These are phyloP conservation scores for Magnolia kwangsiensis DNA, from an alignment of 164 flowering plant genomes.

Conservation along the genomic window DNA sequence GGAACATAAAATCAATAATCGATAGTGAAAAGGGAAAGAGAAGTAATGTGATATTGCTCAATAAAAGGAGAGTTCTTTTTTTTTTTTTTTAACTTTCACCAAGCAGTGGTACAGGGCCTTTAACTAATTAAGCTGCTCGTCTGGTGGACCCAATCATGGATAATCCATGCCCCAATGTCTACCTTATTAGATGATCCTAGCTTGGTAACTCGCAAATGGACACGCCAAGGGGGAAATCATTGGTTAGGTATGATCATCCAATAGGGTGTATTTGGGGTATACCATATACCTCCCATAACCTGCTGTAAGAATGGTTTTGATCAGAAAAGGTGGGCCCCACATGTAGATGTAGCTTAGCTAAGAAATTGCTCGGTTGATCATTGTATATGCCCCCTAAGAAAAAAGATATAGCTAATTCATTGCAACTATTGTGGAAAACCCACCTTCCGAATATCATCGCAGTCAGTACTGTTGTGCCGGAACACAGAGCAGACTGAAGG, in stretches of 20 bases:
- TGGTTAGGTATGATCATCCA: not conserved
- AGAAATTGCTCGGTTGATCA: not conserved
- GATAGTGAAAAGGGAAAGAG: not conserved
- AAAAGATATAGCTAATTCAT: not conserved
- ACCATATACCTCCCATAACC: not conserved
- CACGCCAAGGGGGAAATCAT: not conserved
- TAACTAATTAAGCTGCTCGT: not conserved
- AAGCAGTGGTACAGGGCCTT: not conserved
- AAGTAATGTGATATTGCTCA: no score
- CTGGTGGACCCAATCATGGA: not conserved
- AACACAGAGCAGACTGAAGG: slow-evolving; percentile 55
- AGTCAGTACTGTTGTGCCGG: slow-evolving; percentile 92
- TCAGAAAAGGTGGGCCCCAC: not conserved
- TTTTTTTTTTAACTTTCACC: no score
- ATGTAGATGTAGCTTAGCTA: not conserved
- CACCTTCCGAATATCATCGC: slow-evolving; percentile 96
- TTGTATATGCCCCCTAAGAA: not conserved
- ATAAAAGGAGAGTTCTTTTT: no score
- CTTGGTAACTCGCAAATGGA: not conserved
- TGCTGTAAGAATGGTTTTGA: not conserved
- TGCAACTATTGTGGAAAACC: not conserved
- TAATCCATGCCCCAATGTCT: not conserved
- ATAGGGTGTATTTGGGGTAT: not conserved
- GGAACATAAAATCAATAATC: no score
- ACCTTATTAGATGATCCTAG: not conserved